These are phyloP conservation scores for Phytophthora megakarya DNA, from an alignment of 352 stramenopile genomes.

Conservation along the genomic window DNA sequence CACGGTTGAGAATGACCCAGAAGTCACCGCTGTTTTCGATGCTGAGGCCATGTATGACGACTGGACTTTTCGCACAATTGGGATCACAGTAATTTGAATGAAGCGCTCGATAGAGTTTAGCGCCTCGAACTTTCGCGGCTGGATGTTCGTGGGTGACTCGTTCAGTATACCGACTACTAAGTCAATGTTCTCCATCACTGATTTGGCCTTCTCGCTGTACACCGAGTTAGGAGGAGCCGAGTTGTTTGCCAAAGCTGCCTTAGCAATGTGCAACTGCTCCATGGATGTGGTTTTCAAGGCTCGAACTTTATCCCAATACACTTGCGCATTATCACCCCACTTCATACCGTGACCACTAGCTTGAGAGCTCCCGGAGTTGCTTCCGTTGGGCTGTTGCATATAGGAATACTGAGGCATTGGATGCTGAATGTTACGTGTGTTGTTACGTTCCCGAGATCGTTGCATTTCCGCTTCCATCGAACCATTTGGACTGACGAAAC, in stretches of 20 bases:
- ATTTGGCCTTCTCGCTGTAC: conserved; percentile 77
- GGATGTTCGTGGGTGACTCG: conserved; percentile 41
- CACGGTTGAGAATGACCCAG: conserved; percentile 2
- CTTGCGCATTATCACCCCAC: conserved; percentile 40
- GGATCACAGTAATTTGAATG: conserved; percentile 75
- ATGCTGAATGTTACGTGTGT: conserved; percentile 30
- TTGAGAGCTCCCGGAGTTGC: conserved; percentile 23
- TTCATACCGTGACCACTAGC: conserved; percentile 5
- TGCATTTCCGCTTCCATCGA: conserved; percentile 59
- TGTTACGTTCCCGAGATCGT: conserved; percentile 46
- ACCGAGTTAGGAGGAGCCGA: conserved; percentile 59
- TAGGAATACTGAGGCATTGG: conserved; percentile 28
- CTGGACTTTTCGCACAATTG: conserved; percentile 75
- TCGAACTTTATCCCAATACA: conserved; percentile 81
- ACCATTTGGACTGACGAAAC: conserved; percentile 36
- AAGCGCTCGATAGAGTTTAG: conserved; percentile 84
- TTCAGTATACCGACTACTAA: conserved; percentile 73
- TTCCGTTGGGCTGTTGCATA: conserved; percentile 28
- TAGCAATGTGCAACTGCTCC: conserved; percentile 58
- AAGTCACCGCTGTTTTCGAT: conserved; percentile 1
- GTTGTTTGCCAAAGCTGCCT: conserved; percentile 72
- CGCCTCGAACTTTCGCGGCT: conserved; percentile 69
- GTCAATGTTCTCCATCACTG: conserved; percentile 82
- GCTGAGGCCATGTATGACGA: conserved; percentile 13
- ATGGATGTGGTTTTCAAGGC: conserved; percentile 53